Percentiles rank a stretch among this genome's conserved stretches.
phyloP scores from a whole-genome alignment of 2,329 filamentous ascomycete genomes.

The Alternaria sp. region DNA sequence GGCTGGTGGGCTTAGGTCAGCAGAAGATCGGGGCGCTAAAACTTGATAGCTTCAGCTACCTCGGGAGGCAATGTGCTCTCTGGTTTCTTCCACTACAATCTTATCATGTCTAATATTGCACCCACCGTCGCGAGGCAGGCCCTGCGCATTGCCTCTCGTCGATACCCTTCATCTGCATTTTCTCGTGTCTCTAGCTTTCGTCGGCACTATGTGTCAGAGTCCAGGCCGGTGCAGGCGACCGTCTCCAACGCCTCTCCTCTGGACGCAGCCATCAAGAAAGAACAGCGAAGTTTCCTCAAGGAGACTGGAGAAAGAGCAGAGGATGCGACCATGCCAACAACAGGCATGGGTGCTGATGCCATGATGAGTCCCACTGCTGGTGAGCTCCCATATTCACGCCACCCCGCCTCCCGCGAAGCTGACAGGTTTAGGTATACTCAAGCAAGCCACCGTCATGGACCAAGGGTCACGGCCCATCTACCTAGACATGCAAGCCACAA shows the following conservation, averaged over 20 bases:
- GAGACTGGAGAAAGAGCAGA: constrained; percentile 64
- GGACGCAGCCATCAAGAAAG: constrained; percentile 84
- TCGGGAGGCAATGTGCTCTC: constrained; percentile 14
- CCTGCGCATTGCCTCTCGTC: constrained; percentile 65
- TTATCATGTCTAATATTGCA: constrained; percentile 60
- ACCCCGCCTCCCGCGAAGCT: constrained; percentile 21
- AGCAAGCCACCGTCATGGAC: constrained; percentile 91
- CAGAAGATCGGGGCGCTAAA: constrained; percentile 4
- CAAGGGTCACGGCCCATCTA: constrained; percentile 94
- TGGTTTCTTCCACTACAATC: constrained; percentile 20
- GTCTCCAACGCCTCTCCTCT: constrained; percentile 65
- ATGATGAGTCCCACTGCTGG: constrained; percentile 84
- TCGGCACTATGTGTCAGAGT: constrained; percentile 83
- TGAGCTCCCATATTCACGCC: constrained; percentile 37
- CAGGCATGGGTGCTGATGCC: constrained; percentile 67
- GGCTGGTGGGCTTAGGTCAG: neutral
- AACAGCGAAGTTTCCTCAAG: constrained; percentile 78
- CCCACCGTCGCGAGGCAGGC: constrained; percentile 78
- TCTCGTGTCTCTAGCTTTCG: constrained; percentile 55
- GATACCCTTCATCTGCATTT: constrained; percentile 55
- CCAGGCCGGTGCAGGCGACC: constrained; percentile 79
- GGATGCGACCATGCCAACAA: constrained; percentile 67
- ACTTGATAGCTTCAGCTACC: constrained; percentile 12
- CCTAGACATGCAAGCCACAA: constrained; percentile 97
- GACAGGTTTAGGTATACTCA: constrained; percentile 71